Percentiles rank a stretch among this genome's conserved stretches.
phyloP scores from a whole-genome alignment of 164 flowering plant species.

The Umbellularia californica region DNA sequence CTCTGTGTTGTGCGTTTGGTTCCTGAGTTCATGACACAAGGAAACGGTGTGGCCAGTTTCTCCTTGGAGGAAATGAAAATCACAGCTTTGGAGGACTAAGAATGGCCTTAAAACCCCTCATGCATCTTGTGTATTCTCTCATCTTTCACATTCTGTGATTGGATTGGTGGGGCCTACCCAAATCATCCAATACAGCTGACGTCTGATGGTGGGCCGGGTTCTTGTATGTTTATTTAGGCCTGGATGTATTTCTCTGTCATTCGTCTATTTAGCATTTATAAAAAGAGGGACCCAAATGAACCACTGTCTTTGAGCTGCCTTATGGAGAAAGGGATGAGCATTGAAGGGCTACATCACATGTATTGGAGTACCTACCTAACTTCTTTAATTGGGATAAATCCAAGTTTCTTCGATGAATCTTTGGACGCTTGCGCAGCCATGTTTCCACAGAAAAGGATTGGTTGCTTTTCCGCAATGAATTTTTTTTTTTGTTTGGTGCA shows the following conservation, averaged over 20 bases:
- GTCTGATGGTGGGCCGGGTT: not conserved
- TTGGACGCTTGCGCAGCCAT: too few species aligned
- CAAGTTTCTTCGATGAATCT: not conserved
- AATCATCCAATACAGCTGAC: not conserved
- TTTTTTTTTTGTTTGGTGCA: too few species aligned
- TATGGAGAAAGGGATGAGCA: not conserved
- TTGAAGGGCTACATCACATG: not conserved
- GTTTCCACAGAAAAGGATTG: too few species aligned
- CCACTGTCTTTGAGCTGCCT: not conserved
- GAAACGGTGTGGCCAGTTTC: not conserved
- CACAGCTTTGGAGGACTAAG: not conserved
- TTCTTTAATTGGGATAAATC: not conserved
- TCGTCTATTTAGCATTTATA: not conserved
- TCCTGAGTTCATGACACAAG: not conserved
- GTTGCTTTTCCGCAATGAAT: too few species aligned
- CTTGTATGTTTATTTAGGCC: not conserved
- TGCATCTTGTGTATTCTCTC: not conserved
- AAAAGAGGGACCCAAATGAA: not conserved
- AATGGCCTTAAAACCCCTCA: not conserved
- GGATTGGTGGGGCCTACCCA: not conserved
- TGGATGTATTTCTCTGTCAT: not conserved
- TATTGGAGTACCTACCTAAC: slow-evolving; percentile 1
- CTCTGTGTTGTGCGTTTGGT: not conserved
- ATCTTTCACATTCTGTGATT: not conserved
- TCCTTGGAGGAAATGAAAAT: not conserved